Conservation (phyloP, 2,329 filamentous ascomycete species). For the Curvularia hawaiiensis region DNA sequence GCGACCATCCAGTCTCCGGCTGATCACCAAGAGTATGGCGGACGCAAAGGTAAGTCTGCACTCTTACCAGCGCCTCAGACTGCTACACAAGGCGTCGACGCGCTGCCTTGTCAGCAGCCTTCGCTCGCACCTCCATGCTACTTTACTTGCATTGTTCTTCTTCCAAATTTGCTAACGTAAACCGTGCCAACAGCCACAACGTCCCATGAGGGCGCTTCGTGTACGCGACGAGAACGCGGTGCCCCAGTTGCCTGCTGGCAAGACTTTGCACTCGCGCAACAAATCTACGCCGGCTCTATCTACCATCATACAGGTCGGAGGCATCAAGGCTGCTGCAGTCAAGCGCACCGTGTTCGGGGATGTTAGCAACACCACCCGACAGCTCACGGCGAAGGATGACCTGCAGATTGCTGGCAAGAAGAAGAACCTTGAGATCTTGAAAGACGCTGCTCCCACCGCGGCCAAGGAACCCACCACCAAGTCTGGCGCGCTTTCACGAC, state of each 20-base stretch:
- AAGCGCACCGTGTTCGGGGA: constrained; percentile 84
- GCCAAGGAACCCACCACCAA: constrained; percentile 51
- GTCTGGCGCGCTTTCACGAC: constrained; percentile 57
- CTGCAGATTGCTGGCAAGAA: constrained; percentile 53
- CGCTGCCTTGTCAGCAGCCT: constrained; percentile 6
- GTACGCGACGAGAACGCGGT: constrained; percentile 73
- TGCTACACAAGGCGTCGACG: constrained; percentile 4
- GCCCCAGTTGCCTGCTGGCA: constrained; percentile 49
- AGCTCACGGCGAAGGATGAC: constrained; percentile 60
- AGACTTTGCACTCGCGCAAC: constrained; percentile 73
- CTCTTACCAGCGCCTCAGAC: constrained; percentile 6
- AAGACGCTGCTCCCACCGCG: constrained; percentile 35
- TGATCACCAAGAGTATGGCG: constrained; percentile 41
- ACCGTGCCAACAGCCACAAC: constrained; percentile 65
- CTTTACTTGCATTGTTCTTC: constrained; percentile 9
- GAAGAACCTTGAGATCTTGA: constrained; percentile 44
- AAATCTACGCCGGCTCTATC: constrained; percentile 75
- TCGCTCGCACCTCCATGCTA: constrained; percentile 5
- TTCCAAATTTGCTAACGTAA: constrained; percentile 26
- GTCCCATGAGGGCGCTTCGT: constrained; percentile 64
- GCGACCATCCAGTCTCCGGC: constrained; percentile 24
- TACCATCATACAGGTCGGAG: constrained; percentile 58
- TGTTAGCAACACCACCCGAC: constrained; percentile 70
- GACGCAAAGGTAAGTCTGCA: constrained; percentile 51
- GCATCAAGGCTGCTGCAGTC: constrained; percentile 65